Base-by-base conservation (phyloP, 441 rosid species). In the Arabidopsis lyrata region DNA sequence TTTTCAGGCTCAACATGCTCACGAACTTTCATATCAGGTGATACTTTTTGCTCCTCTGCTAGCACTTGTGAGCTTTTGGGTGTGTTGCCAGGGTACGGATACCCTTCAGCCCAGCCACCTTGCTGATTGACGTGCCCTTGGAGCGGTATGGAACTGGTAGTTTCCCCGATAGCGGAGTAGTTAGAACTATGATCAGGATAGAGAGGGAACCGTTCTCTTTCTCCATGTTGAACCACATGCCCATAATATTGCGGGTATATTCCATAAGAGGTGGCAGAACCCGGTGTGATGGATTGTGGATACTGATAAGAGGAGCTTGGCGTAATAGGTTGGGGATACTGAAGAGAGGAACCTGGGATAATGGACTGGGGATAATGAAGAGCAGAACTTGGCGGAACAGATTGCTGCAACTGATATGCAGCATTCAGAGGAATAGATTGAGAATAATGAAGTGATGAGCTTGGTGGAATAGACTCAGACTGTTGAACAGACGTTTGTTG, bases 211-310 rank as follows among this genome's bases (percentile, higher is more conserved):
- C 74, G 85, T 35, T 72, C 74, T 36, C 63, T 57, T 77, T 79
- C 90, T 63, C 78, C 80, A 53, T 44, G 86, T 73, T 86, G 89
- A 80, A 83, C 73, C 78, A 70, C 74, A 57, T 83, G 90, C 61
- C 81, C 87, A 63, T 79, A 78, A 77, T 74, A 74, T 52, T 78
- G 91, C 3, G 88, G 84, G 73, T 76, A 66, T 31, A 80, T 78
- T 76, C 90, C 94, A 57, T 64, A 76, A 20, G 84, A 76, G 75
- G 27, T 57, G 44, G 84, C 81, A 68, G 87, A 80, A 74, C 71
- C 72, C 35, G 80, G 80, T 34, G 55, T 56, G 55, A 54, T 68
- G n/a, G 74, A 63, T 61, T 66, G 81, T 4, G 67, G 77, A 70
- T 74, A 55, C 60, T 55, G 75, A 68, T 48, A 11, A 55, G 78